Conservation (phyloP, 2,329 filamentous ascomycete species). For the Aspergillus piperis region DNA sequence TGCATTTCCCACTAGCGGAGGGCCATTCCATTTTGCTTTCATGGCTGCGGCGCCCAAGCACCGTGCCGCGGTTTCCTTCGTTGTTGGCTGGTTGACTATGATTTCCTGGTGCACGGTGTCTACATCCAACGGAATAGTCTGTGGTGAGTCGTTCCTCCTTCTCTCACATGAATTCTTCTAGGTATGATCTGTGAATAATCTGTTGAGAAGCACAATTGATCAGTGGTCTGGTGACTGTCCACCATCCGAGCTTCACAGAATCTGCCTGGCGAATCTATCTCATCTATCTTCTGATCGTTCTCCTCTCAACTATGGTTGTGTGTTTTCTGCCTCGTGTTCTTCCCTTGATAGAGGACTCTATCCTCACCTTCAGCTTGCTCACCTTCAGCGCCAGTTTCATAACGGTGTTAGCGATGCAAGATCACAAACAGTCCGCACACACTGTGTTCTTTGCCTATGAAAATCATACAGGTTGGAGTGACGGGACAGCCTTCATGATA, state of each 20-base stretch:
- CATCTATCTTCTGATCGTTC: slow-evolving; percentile 19
- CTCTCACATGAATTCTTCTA: background rate
- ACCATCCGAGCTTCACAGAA: background rate
- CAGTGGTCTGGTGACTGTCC: slow-evolving; percentile 4
- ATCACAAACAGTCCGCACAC: slow-evolving; percentile 17
- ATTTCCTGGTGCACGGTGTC: slow-evolving; percentile 26
- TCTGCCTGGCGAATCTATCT: slow-evolving; percentile 27
- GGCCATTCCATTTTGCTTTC: slow-evolving; percentile 37
- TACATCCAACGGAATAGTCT: slow-evolving; percentile 23
- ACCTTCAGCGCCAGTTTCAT: slow-evolving; percentile 31
- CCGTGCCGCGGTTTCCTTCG: slow-evolving; percentile 22
- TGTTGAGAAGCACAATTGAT: slow-evolving; percentile 1
- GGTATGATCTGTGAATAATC: background rate
- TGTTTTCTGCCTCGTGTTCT: slow-evolving; percentile 17
- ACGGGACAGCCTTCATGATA: slow-evolving; percentile 25
- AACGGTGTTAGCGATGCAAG: slow-evolving; percentile 25
- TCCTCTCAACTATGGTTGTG: slow-evolving; percentile 15
- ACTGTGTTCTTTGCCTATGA: slow-evolving; percentile 19
- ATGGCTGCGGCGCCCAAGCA: slow-evolving; percentile 21
- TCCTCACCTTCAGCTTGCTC: slow-evolving; percentile 21
- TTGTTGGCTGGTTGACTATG: slow-evolving; percentile 28
- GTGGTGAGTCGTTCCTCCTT: slow-evolving; percentile 13
- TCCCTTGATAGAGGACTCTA: slow-evolving; percentile 16
- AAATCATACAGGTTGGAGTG: slow-evolving; percentile 29
- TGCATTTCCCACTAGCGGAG: slow-evolving; percentile 18